Conservation (phyloP, 768 basidiomycete species). For the Boletus reticulatus region DNA sequence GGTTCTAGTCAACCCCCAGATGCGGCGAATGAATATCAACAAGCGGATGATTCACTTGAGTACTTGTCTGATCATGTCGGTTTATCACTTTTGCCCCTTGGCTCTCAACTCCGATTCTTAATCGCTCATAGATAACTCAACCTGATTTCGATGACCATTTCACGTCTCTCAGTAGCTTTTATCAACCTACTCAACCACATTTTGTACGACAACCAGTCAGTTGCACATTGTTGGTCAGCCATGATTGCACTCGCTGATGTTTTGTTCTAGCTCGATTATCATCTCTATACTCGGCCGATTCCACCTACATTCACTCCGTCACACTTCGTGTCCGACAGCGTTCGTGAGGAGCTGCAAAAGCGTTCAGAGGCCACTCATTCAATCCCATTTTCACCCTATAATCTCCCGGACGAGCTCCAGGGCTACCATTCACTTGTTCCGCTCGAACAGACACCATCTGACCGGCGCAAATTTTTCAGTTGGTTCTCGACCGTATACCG, state of each 20-base stretch:
- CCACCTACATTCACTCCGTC: slow-evolving; percentile 52
- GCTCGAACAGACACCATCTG: slow-evolving; percentile 57
- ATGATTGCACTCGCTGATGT: not conserved
- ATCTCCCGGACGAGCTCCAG: slow-evolving; percentile 83
- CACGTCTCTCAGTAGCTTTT: slow-evolving; percentile 35
- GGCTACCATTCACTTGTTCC: slow-evolving; percentile 88
- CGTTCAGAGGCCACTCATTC: slow-evolving; percentile 46
- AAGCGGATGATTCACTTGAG: slow-evolving; percentile 15
- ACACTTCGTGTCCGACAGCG: slow-evolving; percentile 85
- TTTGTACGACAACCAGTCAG: slow-evolving; percentile 72
- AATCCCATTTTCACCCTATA: slow-evolving; percentile 41
- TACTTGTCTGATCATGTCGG: slow-evolving; percentile 23
- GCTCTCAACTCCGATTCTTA: not conserved
- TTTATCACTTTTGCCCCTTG: slow-evolving; percentile 2
- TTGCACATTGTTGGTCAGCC: slow-evolving; percentile 3
- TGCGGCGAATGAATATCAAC: slow-evolving; percentile 20
- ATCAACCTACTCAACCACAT: slow-evolving; percentile 38
- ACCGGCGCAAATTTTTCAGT: slow-evolving; percentile 71
- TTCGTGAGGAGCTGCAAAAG: slow-evolving; percentile 57
- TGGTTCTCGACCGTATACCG: slow-evolving; percentile 86
- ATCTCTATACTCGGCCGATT: slow-evolving; percentile 79
- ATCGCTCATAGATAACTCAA: slow-evolving; percentile 13
- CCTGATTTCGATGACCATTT: slow-evolving; percentile 31
- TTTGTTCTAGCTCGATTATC: slow-evolving; percentile 74
- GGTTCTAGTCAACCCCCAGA: slow-evolving; percentile 6